Base-by-base conservation (phyloP, 768 basidiomycete genomes). In the Boletus insuetus region DNA sequence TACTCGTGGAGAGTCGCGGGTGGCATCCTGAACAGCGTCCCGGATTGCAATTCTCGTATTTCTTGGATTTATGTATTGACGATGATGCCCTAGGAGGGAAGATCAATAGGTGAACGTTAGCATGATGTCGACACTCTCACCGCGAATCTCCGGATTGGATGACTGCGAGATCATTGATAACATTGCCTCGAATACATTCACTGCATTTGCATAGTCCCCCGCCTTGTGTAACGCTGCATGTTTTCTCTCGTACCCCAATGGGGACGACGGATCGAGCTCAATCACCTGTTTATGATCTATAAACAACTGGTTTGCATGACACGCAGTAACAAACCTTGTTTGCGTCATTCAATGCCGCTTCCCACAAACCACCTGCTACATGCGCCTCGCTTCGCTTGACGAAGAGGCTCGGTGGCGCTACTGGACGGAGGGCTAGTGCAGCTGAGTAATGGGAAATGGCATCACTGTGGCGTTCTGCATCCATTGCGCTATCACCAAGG, bases 181-280 rank as follows among this genome's bases (percentile, higher is more conserved):
- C 54, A 56, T 59, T 5, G 6, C 19, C 37, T 58, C 37, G 6
- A 42, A 49, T 43, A 46, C 49, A 6, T 48, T 16, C 16, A 52
- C 31, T 19, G 41, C 50, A 34, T 46, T 22, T 2, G 10, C 31
- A 14, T 48, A 26, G 22, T 12, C 11, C 2, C 26, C 46, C 2
- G 37, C 46, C 10, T 24, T 13, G 4, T 12, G 46, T 29, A 56
- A 40, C 2, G 54, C 55, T 6, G 31, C 46, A 48, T 45, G 24
- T n/a, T 46, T 58, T 16, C 29, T 38, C 26, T 48, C 42, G 6
- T 56, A 56, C 5, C 54, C 58, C 7, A 9, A 40, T 4, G 41
- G 41, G 20, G 41, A 56, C 12, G 37, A 56, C 3, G 46, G 46
- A 2, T 58, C 46, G 3, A 44, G 54, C 22, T 16, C 16, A 13